Conservation (phyloP, 768 basidiomycete species). For the Tulasnella sp. region DNA sequence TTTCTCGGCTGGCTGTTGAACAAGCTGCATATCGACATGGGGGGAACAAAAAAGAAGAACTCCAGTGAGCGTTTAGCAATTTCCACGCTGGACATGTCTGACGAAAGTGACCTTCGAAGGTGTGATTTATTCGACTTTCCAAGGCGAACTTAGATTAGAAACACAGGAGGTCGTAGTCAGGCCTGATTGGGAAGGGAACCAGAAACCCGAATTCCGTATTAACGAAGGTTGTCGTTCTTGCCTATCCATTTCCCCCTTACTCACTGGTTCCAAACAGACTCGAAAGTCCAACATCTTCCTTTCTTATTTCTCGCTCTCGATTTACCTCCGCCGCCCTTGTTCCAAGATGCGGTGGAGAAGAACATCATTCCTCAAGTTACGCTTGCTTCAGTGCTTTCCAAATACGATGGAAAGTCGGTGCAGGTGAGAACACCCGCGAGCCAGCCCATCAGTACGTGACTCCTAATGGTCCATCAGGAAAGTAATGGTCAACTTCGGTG, state of each 20-base stretch:
- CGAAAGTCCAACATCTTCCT: conserved; percentile 66
- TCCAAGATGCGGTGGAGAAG: conserved; percentile 92
- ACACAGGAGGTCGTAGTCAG: conserved; percentile 87
- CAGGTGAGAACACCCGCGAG: conserved; percentile 43
- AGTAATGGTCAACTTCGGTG: conserved; percentile 70
- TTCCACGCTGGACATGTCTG: not conserved
- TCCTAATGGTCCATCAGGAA: conserved; percentile 41
- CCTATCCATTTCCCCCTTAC: conserved; percentile 1
- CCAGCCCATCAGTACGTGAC: conserved; percentile 4
- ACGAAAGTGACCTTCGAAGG: conserved; percentile 35
- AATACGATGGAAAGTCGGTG: conserved; percentile 86
- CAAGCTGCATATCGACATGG: conserved; percentile 80
- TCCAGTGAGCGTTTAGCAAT: conserved; percentile 53
- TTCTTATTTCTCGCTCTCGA: conserved; percentile 95
- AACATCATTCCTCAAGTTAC: conserved; percentile 98
- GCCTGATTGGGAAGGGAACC: conserved; percentile 56
- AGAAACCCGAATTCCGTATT: conserved; percentile 86
- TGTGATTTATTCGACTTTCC: conserved; percentile 85
- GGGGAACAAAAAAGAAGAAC: conserved; percentile 83
- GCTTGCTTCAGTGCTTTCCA: conserved; percentile 76
- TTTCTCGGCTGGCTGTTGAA: conserved; percentile 95
- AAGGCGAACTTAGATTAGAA: conserved; percentile 85
- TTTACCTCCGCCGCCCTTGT: conserved; percentile 92
- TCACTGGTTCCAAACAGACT: conserved; percentile 44
- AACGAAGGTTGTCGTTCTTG: conserved; percentile 58